These are phyloP conservation scores for Omphalotus olearius DNA, from an alignment of 1,284 basidiomycete genomes.

Conservation along the genomic window DNA sequence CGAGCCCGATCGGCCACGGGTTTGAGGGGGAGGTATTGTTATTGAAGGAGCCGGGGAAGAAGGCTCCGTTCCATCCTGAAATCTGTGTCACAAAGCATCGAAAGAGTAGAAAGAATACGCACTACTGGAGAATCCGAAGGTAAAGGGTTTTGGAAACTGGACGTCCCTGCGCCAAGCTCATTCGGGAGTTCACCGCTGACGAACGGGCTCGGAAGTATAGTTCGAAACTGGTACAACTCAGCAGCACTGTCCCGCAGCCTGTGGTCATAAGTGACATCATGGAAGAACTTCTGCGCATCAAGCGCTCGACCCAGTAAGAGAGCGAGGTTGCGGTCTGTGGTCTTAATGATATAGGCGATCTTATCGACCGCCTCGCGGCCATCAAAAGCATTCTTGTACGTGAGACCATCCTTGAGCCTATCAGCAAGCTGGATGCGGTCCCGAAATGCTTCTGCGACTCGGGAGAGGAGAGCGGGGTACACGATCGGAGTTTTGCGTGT, in stretches of 20 bases:
- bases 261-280: slow-evolving; percentile 99
- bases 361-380: slow-evolving; percentile 96
- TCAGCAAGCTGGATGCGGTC: slow-evolving; percentile 77
- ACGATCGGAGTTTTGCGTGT: slow-evolving; percentile 67
- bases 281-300: slow-evolving; percentile 99
- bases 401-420: slow-evolving; percentile 89
- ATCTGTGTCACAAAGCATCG: slow-evolving; percentile 1
- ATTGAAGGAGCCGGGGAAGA: slow-evolving; percentile 34
- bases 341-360: slow-evolving; percentile 97
- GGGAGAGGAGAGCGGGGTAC: slow-evolving; percentile 92
- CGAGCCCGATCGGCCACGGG: slow-evolving; percentile 35
- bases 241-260: slow-evolving; percentile 84
- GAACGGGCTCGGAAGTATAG: slow-evolving; percentile 71
- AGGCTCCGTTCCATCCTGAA: slow-evolving; percentile 32
- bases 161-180: slow-evolving; percentile 24
- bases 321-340: slow-evolving; percentile 94
- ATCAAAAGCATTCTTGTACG: slow-evolving; percentile 95
- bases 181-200: slow-evolving; percentile 68
- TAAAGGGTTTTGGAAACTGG: neutral
- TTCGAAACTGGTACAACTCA: slow-evolving; percentile 93
- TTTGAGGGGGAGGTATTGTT: neutral
- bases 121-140: slow-evolving; percentile 33
- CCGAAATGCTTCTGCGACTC: slow-evolving; percentile 91
- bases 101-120: slow-evolving; percentile 26
- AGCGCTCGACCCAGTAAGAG: slow-evolving; percentile 90